Evolutionary conservation across 2,329 filamentous ascomycete species (phyloP).

Genomic region (Ceratocystis diversiconidia): DNA sequence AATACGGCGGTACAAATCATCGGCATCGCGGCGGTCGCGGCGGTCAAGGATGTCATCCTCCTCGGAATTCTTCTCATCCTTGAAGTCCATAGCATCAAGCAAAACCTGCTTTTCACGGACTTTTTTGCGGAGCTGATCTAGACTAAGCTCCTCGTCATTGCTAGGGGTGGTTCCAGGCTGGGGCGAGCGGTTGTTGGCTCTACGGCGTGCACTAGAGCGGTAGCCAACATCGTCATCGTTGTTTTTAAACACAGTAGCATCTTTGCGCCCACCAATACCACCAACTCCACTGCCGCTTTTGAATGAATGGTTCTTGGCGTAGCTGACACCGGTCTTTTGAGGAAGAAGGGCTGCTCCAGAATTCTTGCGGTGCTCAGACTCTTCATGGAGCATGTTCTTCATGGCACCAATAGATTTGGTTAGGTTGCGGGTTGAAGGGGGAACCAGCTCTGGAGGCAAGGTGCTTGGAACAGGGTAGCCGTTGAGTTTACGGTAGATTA

Average conservation of each 20-base stretch:
- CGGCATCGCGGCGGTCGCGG: constrained; percentile 77
- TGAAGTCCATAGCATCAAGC: constrained; percentile 90
- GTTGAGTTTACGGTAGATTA: constrained; percentile 95
- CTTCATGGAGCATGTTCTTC: constrained; percentile 75
- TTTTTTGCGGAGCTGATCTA: constrained; percentile 84
- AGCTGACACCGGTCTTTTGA: constrained; percentile 95
- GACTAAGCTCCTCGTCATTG: constrained; percentile 53
- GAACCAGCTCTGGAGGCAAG: constrained; percentile 81
- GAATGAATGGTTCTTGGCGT: constrained; percentile 92
- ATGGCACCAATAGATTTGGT: constrained; percentile 86
- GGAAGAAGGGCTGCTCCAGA: constrained; percentile 82
- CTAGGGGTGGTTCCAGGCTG: constrained; percentile 59
- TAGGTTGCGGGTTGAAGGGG: constrained; percentile 86
- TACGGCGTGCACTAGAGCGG: constrained; percentile 79
- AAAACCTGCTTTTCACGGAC: constrained; percentile 89
- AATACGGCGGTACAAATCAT: constrained; percentile 86
- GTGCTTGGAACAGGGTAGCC: constrained; percentile 82
- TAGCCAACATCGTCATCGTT: constrained; percentile 90
- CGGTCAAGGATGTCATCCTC: constrained; percentile 87
- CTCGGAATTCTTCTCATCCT: constrained; percentile 76
- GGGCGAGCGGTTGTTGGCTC: constrained; percentile 63
- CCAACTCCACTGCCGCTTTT: constrained; percentile 40
- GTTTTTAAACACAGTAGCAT: constrained; percentile 93
- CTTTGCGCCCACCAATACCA: constrained; percentile 55
- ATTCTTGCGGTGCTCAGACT: constrained; percentile 78